phyloP scores from a whole-genome alignment of 1,139 yeast species.

The Yamadazyma trypodendri region DNA sequence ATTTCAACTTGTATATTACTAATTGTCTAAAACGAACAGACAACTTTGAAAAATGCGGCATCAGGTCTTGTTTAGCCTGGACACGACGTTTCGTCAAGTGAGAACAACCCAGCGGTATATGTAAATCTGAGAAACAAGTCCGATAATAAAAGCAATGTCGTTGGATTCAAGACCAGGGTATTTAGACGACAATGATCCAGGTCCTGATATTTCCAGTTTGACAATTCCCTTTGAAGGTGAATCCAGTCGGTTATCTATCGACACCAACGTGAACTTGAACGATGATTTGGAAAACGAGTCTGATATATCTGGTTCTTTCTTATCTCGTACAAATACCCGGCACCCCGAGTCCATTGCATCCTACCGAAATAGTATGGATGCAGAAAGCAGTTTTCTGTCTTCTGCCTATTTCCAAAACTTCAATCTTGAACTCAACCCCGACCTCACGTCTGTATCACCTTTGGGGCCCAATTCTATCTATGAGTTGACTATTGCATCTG shows the following conservation, averaged over 20 bases:
- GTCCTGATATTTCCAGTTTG: slow-evolving; percentile 1
- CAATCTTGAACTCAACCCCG: slow-evolving; percentile 17
- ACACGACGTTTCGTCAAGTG: neutral
- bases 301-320: slow-evolving; percentile 14
- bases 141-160: slow-evolving; percentile 2
- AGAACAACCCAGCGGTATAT: no score
- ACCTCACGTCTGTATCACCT: slow-evolving; percentile 43
- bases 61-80: neutral
- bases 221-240: slow-evolving; percentile 13
- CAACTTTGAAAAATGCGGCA: slow-evolving; percentile 1
- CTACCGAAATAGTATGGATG: slow-evolving; percentile 37
- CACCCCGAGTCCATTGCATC: slow-evolving; percentile 25
- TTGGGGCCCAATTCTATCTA: slow-evolving; percentile 78
- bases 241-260: slow-evolving; percentile 25
- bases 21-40: neutral
- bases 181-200: neutral
- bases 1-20: slow-evolving; percentile 4
- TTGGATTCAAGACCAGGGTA: neutral
- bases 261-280: slow-evolving; percentile 34
- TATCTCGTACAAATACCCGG: slow-evolving; percentile 13
- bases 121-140: neutral
- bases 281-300: slow-evolving; percentile 34
- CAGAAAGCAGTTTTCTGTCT: slow-evolving; percentile 34
- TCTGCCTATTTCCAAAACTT: slow-evolving; percentile 29
- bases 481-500: slow-evolving; percentile 65